Percentiles rank a stretch among this genome's conserved stretches.
Evolutionary conservation across 331 rosid genomes (phyloP).

Genomic region (Rosa hybrid): DNA sequence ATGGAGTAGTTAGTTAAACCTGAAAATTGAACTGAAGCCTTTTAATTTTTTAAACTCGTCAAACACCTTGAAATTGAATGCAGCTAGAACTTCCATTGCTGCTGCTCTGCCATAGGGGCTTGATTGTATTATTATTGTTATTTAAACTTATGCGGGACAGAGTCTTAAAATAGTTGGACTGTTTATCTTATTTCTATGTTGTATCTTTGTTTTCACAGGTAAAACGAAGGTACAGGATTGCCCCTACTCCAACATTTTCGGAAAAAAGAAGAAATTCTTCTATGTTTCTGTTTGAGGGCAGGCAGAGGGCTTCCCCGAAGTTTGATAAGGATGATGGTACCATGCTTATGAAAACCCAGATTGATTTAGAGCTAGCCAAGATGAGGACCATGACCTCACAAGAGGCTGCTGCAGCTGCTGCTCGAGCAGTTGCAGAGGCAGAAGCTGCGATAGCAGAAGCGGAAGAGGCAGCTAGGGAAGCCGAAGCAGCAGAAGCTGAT

Average conservation of each 20-base stretch:
- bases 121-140: neutral
- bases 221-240: slow-evolving; percentile 80
- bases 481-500: slow-evolving; percentile 95
- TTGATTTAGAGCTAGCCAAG: slow-evolving; percentile 73
- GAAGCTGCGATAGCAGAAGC: slow-evolving; percentile 91
- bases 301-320: slow-evolving; percentile 52
- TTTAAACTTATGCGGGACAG: no score
- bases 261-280: slow-evolving; percentile 58
- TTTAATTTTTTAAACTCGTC: neutral
- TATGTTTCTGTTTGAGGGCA: slow-evolving; percentile 49
- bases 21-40: neutral
- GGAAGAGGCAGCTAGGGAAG: slow-evolving; percentile 86
- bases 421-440: slow-evolving; percentile 86
- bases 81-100: neutral
- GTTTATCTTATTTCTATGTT: slow-evolving; percentile 3
- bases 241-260: slow-evolving; percentile 45
- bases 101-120: neutral
- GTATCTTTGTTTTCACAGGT: slow-evolving; percentile 49
- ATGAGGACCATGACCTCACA: slow-evolving; percentile 74
- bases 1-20: neutral
- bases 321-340: slow-evolving; percentile 49
- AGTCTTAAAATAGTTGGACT: neutral
- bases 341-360: slow-evolving; percentile 56
- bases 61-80: neutral
- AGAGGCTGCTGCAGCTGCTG: slow-evolving; percentile 88